A percentile compares a stretch with the other conserved stretches of the same genome.
Conservation (phyloP, 306 rosid species). For the Lathyrus sativus region DNA sequence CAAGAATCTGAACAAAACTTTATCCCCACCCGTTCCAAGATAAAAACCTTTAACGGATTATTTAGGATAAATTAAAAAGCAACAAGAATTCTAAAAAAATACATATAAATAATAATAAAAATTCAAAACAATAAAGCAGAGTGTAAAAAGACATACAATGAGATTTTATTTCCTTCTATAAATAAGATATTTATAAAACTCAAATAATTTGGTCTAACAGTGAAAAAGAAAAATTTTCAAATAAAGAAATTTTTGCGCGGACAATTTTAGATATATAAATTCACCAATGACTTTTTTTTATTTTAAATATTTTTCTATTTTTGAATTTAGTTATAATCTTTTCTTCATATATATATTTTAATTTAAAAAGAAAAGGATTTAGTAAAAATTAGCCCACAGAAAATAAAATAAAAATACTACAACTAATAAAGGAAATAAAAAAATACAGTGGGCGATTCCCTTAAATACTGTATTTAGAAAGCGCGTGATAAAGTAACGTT, state of each 20-base stretch:
- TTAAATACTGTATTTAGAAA: neutral
- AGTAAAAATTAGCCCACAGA: conserved; percentile 2
- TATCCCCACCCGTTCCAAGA: conserved; percentile 33
- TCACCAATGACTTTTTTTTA: too few species aligned
- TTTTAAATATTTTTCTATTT: too few species aligned
- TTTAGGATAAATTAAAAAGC: neutral
- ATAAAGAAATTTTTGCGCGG: too few species aligned
- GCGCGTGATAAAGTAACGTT: conserved; percentile 19
- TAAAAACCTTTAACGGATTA: conserved; percentile 9
- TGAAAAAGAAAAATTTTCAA: too few species aligned
- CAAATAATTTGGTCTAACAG: too few species aligned
- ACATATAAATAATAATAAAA: neutral
- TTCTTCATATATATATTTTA: too few species aligned
- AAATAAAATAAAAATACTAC: conserved; percentile 15
- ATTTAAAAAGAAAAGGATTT: neutral
- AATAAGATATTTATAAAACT: too few species aligned
- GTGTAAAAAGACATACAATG: neutral
- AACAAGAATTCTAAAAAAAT: neutral
- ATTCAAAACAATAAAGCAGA: neutral
- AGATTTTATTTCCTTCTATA: too few species aligned
- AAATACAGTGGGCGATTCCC: conserved; percentile 21
- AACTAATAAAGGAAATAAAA: neutral
- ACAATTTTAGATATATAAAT: too few species aligned
- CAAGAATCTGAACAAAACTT: conserved; percentile 34
- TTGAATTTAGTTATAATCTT: too few species aligned